A percentile compares a stretch with the other conserved stretches of the same genome.
Conservation (phyloP, 768 basidiomycete genomes). For the Crucibulum laeve region DNA sequence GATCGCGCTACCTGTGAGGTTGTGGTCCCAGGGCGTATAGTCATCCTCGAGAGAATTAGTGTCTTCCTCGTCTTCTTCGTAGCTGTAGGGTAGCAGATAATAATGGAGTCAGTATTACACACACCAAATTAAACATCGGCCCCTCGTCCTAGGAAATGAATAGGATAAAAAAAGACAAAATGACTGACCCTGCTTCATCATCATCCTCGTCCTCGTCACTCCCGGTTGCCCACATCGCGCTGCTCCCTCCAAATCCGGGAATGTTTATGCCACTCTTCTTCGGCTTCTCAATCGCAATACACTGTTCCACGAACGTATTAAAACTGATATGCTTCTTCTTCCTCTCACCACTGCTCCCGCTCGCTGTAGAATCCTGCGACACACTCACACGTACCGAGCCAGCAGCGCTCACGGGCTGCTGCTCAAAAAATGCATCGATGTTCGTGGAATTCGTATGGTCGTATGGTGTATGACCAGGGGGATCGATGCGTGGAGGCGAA, state of each 20-base stretch:
- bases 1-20: conserved; percentile 21
- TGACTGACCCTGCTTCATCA: conserved; percentile 63
- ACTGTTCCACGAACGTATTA: conserved; percentile 97
- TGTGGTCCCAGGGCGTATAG: conserved; percentile 26
- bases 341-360: conserved; percentile 14
- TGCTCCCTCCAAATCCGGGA: conserved; percentile 6
- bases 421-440: conserved; percentile 12
- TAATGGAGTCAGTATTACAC: conserved; percentile 4
- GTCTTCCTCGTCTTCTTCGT: conserved; percentile 68
- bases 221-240: conserved; percentile 12
- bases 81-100: conserved; percentile 30
- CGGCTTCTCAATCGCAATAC: conserved; percentile 85
- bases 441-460: conserved; percentile 10
- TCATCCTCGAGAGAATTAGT: conserved; percentile 47
- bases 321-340: conserved; percentile 93
- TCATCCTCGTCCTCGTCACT: conserved; percentile 24
- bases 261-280: conserved; percentile 29
- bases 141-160: conserved; percentile 7
- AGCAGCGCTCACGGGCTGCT: conserved; percentile 8
- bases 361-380: conserved; percentile 29
- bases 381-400: conserved; percentile 22
- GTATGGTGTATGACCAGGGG: conserved; percentile 22
- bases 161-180: conserved; percentile 5
- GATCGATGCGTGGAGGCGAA: conserved; percentile 65
- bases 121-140: no score